These are phyloP conservation scores for Brassica balearica DNA, from an alignment of 441 rosid genomes.

Conservation along the genomic window DNA sequence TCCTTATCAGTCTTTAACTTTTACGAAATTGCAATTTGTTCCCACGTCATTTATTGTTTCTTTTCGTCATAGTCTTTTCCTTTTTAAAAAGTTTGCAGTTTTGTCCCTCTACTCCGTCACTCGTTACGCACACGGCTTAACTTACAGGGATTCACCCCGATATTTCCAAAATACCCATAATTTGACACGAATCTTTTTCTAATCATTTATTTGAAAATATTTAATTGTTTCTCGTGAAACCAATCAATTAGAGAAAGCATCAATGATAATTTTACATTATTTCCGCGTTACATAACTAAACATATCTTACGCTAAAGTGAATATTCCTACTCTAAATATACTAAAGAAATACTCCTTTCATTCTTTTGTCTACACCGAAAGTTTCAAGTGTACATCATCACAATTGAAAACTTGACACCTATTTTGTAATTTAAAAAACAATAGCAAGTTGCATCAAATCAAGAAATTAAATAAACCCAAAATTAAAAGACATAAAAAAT, in stretches of 20 bases:
- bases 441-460: conserved; percentile 25
- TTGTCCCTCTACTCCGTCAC: conserved; percentile 8
- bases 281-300: conserved; percentile 1
- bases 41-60: conserved; percentile 14
- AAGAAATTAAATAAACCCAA: not conserved
- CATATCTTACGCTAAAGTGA: conserved; percentile 5
- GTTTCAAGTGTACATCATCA: conserved; percentile 6
- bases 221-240: not conserved
- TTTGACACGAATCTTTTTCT: not conserved
- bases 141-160: conserved; percentile 2
- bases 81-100: conserved; percentile 1
- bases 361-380: not conserved
- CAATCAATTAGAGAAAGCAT: conserved; percentile 10
- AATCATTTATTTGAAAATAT: not conserved
- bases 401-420: conserved; percentile 32
- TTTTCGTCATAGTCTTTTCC: not conserved
- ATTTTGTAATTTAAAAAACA: not conserved
- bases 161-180: not conserved
- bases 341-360: not conserved
- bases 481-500: not conserved
- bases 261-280: not conserved
- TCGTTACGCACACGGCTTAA: not conserved
- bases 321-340: not conserved
- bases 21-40: conserved; percentile 6
- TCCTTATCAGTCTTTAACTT: conserved; percentile 23